Conservation (phyloP, 2,329 filamentous ascomycete species). For the Ceratocystis diversiconidia region DNA sequence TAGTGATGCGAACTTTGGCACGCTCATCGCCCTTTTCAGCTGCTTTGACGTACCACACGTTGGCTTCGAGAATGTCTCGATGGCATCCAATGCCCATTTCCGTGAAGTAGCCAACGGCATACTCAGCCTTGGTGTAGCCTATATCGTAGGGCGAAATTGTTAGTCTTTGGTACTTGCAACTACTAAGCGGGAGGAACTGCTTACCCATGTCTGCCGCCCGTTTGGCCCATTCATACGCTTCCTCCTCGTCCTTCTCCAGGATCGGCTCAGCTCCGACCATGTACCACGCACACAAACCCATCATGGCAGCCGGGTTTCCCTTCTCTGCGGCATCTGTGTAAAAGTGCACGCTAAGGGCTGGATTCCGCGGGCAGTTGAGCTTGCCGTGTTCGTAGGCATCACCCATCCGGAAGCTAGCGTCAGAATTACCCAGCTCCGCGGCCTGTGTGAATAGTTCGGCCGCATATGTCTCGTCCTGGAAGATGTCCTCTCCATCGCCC, state of each 20-base stretch:
- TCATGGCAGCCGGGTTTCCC: constrained; percentile 80
- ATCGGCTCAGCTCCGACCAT: constrained; percentile 87
- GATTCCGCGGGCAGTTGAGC: constrained; percentile 75
- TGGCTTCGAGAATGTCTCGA: constrained; percentile 86
- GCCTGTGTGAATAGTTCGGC: constrained; percentile 90
- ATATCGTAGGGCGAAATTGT: not conserved
- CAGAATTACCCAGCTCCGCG: constrained; percentile 76
- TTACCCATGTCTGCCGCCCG: constrained; percentile 73
- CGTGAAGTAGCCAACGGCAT: constrained; percentile 91
- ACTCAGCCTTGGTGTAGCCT: constrained; percentile 68
- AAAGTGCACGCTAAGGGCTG: constrained; percentile 88
- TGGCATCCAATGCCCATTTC: constrained; percentile 97
- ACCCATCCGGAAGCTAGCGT: constrained; percentile 80
- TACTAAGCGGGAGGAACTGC: constrained; percentile 24
- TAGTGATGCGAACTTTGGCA: constrained; percentile 71
- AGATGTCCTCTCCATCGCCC: constrained; percentile 88
- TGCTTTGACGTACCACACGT: constrained; percentile 95
- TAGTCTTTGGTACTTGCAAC: not conserved
- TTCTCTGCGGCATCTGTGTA: constrained; percentile 84
- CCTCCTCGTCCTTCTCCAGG: constrained; percentile 84
- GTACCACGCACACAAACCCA: constrained; percentile 98
- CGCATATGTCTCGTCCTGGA: constrained; percentile 78
- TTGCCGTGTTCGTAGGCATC: constrained; percentile 92
- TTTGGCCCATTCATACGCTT: constrained; percentile 92
- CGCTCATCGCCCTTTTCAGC: constrained; percentile 84